Base-by-base conservation (phyloP, 73 alveolate species). In the Paramecium octaurelia region DNA sequence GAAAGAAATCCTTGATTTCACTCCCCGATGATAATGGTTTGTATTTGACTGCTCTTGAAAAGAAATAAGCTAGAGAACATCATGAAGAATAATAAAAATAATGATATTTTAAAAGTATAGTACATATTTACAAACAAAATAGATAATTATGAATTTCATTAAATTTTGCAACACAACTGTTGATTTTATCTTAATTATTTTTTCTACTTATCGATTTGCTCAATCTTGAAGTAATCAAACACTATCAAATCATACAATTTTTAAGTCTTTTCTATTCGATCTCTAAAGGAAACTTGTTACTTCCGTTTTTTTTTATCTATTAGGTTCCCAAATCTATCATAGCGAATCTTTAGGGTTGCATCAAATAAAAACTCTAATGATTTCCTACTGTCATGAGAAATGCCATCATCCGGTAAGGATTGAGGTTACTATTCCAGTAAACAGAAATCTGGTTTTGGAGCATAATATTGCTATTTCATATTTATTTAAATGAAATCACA, bases 1-100 rank as follows among this genome's bases (percentile, higher is more conserved):
- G 99, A 11, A 95, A 95, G 97, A 97, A 96, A 92, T 95, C 99
- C 29, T 97, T 92, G 95, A 96, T 98, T 94, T 71, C 97, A 46
- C 95, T 97, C 58, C 98, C 98, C 59, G 92, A 93, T 80, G 96
- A 95, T 86, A 94, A 95, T 20, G 99, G 99, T 77, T 24, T 89
- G 20, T 70, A 83, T 70, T 77, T 70, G 88, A 71, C 92, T 16
- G 88, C 88, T 29, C 70, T 89, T 43, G 94, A 89, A 89, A 83
- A 89, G 88, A 89, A 83, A 89, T 35, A 89, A 40, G 64, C 57
- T 35, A 80, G 11, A 46, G 91, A 80, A 24, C 43, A 80, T 12
- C 27, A 80, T 21, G 91, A 42, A 21, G 70, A 80, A 24, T 21
- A 54, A 54, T 54, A 80, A 44, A 42, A 80, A 42, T 80, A 48